phyloP scores from a whole-genome alignment of 2,329 filamentous ascomycete species.

The Coniochaeta sp. region DNA sequence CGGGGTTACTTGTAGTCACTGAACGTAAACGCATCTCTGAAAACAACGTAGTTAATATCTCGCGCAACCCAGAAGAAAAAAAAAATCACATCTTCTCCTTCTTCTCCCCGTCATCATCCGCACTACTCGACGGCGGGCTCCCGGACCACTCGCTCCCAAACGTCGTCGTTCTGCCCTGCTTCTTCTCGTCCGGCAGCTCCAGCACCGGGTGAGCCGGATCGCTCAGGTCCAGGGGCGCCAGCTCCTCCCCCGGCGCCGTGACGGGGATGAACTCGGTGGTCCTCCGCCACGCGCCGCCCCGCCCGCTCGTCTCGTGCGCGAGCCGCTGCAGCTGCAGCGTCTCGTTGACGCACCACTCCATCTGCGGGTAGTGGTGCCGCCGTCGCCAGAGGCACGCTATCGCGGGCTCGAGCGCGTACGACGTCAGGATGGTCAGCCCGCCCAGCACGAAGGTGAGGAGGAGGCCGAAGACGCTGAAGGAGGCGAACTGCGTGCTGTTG shows the following conservation, averaged over 20 bases:
- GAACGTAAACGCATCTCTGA: too few species aligned
- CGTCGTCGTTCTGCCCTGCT: neutral
- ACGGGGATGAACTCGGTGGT: slow-evolving; percentile 5
- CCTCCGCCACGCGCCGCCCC: neutral
- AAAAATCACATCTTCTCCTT: neutral
- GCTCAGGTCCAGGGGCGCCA: slow-evolving; percentile 7
- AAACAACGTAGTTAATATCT: too few species aligned
- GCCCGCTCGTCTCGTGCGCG: slow-evolving; percentile 15
- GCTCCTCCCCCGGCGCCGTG: slow-evolving; percentile 7
- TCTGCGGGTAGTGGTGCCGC: slow-evolving; percentile 8
- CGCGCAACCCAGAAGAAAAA: too few species aligned
- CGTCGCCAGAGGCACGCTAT: slow-evolving; percentile 6
- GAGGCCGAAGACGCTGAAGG: slow-evolving; percentile 21
- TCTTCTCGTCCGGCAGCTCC: neutral
- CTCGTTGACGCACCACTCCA: slow-evolving; percentile 17
- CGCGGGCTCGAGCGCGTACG: slow-evolving; percentile 10
- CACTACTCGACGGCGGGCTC: neutral
- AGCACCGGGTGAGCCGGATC: slow-evolving; percentile 5
- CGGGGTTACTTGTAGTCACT: too few species aligned
- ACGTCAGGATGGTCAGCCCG: slow-evolving; percentile 9
- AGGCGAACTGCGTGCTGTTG: slow-evolving; percentile 10
- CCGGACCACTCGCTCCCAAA: neutral
- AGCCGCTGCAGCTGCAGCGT: slow-evolving; percentile 19
- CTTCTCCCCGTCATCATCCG: neutral
- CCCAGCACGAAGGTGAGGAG: slow-evolving; percentile 14